Conservation (phyloP, 352 stramenopile species). For the Globisporangium paddicum region DNA sequence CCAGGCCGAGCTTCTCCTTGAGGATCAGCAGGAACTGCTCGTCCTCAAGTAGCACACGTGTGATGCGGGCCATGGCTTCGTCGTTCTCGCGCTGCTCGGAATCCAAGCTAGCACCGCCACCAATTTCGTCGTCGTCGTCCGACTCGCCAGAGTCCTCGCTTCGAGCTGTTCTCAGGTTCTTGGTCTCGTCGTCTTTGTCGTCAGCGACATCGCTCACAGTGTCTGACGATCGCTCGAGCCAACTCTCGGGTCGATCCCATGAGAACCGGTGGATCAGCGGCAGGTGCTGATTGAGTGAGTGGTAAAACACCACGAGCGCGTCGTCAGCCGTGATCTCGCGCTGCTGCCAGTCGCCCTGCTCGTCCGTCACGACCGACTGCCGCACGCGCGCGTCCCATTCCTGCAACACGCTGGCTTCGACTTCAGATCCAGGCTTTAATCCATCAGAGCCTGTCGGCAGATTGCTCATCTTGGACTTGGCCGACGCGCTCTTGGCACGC, state of each 20-base stretch:
- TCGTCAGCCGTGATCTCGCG: conserved; percentile 46
- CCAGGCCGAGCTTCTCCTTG: conserved; percentile 54
- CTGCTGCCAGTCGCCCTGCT: conserved; percentile 54
- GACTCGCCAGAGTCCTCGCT: conserved; percentile 1
- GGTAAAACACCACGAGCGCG: conserved; percentile 61
- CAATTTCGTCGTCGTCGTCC: background rate
- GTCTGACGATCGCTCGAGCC: conserved; percentile 17
- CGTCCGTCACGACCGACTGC: conserved; percentile 35
- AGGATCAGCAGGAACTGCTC: conserved; percentile 58
- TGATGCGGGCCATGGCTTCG: conserved; percentile 25
- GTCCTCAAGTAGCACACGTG: conserved; percentile 40
- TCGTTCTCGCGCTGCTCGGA: conserved; percentile 24
- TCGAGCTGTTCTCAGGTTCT: conserved; percentile 3
- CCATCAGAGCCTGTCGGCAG: background rate
- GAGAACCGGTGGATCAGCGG: conserved; percentile 32
- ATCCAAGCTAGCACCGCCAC: conserved; percentile 8
- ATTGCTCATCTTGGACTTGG: conserved; percentile 16
- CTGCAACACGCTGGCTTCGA: background rate
- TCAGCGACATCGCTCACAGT: no score
- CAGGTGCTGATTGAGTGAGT: conserved; percentile 47
- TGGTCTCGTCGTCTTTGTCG: conserved; percentile 14
- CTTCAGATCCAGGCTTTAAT: background rate
- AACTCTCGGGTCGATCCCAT: conserved; percentile 45
- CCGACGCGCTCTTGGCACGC: background rate
- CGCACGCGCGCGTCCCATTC: conserved; percentile 54